Percentiles rank a stretch among this genome's conserved stretches.
These are phyloP conservation scores for Gyrodon lividus DNA, from an alignment of 768 basidiomycete species.

Conservation along the genomic window DNA sequence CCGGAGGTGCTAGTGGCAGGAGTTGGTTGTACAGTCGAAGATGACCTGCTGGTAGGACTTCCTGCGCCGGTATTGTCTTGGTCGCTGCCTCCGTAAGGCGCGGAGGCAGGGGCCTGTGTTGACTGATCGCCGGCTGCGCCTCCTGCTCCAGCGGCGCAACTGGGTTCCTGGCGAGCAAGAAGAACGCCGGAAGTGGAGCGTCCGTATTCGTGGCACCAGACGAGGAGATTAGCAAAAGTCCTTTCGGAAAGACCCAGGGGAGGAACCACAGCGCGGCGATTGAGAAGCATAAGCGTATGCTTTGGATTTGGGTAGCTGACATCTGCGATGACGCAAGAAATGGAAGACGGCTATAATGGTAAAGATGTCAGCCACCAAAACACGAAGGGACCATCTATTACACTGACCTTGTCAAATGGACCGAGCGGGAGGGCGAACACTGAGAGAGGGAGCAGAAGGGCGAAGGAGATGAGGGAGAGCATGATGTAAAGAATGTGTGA, in stretches of 20 bases:
- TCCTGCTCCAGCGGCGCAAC: constrained; percentile 8
- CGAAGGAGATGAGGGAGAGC: constrained; percentile 19
- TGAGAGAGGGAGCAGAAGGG: constrained; percentile 19
- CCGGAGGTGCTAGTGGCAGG: constrained; percentile 2
- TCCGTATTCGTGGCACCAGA: constrained; percentile 25
- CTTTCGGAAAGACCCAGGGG: constrained; percentile 23
- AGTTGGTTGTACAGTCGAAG: neutral
- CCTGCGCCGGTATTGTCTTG: neutral
- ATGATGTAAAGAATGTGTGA: constrained; percentile 18
- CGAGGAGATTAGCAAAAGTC: constrained; percentile 26
- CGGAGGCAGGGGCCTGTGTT: neutral
- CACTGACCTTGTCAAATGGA: constrained; percentile 7
- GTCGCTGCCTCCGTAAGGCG: neutral
- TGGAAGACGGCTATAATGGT: constrained; percentile 6
- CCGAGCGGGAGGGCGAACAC: constrained; percentile 21
- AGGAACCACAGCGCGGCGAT: constrained; percentile 18
- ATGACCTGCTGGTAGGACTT: neutral
- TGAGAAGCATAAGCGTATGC: constrained; percentile 23
- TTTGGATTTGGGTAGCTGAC: constrained; percentile 23
- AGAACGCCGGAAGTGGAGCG: constrained; percentile 13
- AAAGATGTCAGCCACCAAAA: neutral
- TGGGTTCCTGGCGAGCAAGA: constrained; percentile 24
- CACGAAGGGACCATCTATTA: neutral
- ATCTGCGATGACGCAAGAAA: constrained; percentile 29
- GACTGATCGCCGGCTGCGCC: neutral